Base-by-base conservation (phyloP, 352 stramenopile genomes). In the Phytopythium vexans region DNA sequence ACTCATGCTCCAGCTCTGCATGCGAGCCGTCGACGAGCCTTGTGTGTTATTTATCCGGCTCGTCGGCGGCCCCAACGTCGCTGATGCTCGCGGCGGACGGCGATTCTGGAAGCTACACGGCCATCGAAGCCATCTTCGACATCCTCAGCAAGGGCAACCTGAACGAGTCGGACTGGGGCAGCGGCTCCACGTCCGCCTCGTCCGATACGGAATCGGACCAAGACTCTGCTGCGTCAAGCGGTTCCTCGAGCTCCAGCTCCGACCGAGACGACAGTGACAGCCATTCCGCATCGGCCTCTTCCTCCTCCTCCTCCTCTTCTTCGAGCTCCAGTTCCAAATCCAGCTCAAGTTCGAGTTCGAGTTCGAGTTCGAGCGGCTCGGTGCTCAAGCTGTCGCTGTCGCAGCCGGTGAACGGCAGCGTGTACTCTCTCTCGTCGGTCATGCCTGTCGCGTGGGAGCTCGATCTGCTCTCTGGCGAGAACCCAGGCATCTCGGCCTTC, bases 371-470 rank as follows among this genome's bases (percentile, higher is more conserved):
- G 21, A 68, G 36, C 21, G 21, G 21, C 38, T 62, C 63, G 43
- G 60, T 41, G 1, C 49, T 75, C 34, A 62, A 64, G 41, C 52
- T 86, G 27, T 46, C 65, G 34, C 52, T 86, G 27, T 71, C 59
- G 3, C 52, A 79, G 57, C 75, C 75, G 14, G 52, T 55, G 4
- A 68, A 80, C 35, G 68, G 68, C 14, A 64, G 53, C 14, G 66
- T 85, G 6, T 82, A 81, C 60, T 68, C 41, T 10, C 46, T 86
- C 12, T 62, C 69, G n/a, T 71, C 66, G 2, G 66, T 52, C 4
- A 64, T 86, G 21, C 58, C 66, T 0, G 50, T 86, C 44, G 62
- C 71, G 35, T 86, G 75, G 75, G 48, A 62, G n/a, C 42, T 86
- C 6, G 41, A 52, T 6, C 41, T 60, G 11, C 31, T 70, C 6